These are phyloP conservation scores for Rhodamnia rubescens DNA, from an alignment of 345 rosid genomes.

Conservation along the genomic window DNA sequence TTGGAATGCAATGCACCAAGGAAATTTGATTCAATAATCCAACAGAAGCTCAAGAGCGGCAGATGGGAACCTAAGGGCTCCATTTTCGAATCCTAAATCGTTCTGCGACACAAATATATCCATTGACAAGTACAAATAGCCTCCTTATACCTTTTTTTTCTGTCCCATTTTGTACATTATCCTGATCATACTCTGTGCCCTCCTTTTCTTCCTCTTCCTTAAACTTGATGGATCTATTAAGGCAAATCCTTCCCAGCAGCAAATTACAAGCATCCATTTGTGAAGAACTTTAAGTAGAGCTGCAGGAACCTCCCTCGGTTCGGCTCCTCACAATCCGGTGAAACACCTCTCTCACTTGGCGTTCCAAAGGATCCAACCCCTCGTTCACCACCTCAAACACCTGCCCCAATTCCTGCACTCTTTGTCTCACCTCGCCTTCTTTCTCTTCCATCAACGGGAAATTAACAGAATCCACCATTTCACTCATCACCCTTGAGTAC, in stretches of 20 bases:
- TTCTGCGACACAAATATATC: not conserved
- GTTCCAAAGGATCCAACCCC: conserved; percentile 77
- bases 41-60: not conserved
- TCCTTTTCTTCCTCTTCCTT: not conserved
- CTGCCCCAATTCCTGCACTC: conserved; percentile 49
- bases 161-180: not conserved
- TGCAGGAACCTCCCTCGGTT: conserved; percentile 37
- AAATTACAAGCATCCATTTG: not conserved
- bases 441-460: conserved; percentile 55
- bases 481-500: conserved; percentile 44
- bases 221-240: not conserved
- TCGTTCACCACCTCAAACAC: conserved; percentile 42
- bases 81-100: not conserved
- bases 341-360: conserved; percentile 68
- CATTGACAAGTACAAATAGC: not conserved
- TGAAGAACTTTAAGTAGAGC: not conserved
- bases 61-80: not conserved
- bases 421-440: conserved; percentile 52
- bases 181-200: not conserved
- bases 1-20: not conserved
- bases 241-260: not conserved
- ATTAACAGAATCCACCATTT: conserved; percentile 55
- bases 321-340: conserved; percentile 76
- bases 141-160: not conserved
- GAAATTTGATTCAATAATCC: not conserved